A percentile compares a stretch with the other conserved stretches of the same genome.
phyloP scores from a whole-genome alignment of 108 stramenopile genomes.

The Nitzschia putrida region DNA sequence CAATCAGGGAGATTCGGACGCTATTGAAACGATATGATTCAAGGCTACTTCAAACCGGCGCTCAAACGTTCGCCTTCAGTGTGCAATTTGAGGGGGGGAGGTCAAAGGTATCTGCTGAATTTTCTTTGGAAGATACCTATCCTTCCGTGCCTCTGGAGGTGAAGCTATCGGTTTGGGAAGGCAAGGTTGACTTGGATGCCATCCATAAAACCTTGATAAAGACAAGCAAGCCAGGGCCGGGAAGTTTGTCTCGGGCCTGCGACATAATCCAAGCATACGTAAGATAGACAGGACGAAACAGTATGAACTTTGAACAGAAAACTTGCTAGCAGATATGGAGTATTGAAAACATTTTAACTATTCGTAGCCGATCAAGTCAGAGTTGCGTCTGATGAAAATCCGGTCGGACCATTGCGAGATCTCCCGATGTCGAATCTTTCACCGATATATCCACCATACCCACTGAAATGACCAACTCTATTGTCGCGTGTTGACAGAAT shows the following conservation, averaged over 20 bases:
- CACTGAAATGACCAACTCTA: slow-evolving; percentile 18
- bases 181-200: slow-evolving; percentile 46
- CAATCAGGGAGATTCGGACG: slow-evolving; percentile 33
- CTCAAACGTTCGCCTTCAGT: slow-evolving; percentile 21
- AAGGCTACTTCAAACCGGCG: slow-evolving; percentile 7
- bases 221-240: slow-evolving; percentile 71
- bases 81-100: slow-evolving; percentile 43
- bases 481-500: slow-evolving; percentile 31
- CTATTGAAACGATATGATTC: slow-evolving; percentile 39
- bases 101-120: slow-evolving; percentile 41
- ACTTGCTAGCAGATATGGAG: no score
- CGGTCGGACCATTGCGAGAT: slow-evolving; percentile 17
- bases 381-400: slow-evolving; percentile 22
- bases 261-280: slow-evolving; percentile 50
- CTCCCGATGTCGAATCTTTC: slow-evolving; percentile 50
- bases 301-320: no score
- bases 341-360: no score
- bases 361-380: slow-evolving; percentile 5
- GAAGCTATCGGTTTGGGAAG: slow-evolving; percentile 40
- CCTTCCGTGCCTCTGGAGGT: slow-evolving; percentile 63
- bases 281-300: neutral
- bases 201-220: slow-evolving; percentile 50
- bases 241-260: slow-evolving; percentile 62
- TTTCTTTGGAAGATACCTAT: slow-evolving; percentile 57
- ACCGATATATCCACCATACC: slow-evolving; percentile 51